phyloP scores from a whole-genome alignment of 257 asterid species.

The Solanum bukasovii region DNA sequence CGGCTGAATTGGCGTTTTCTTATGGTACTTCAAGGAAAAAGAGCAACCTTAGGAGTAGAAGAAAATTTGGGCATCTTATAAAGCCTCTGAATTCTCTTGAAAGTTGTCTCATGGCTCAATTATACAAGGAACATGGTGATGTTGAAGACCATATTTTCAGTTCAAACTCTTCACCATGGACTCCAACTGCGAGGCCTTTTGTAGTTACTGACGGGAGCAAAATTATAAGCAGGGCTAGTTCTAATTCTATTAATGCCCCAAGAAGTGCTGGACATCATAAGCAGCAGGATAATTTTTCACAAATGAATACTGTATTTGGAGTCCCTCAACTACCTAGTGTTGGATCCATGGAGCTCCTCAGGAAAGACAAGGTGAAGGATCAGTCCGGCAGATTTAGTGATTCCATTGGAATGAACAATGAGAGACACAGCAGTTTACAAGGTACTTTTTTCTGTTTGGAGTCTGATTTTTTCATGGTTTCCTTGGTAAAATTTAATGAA shows the following conservation, averaged over 20 bases:
- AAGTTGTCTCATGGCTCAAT: constrained; percentile 84
- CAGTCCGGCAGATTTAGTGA: constrained; percentile 7
- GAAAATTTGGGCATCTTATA: constrained; percentile 18
- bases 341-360: constrained; percentile 12
- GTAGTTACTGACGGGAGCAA: constrained; percentile 50
- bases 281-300: constrained; percentile 5
- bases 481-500: background rate
- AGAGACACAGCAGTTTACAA: constrained; percentile 20
- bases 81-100: constrained; percentile 62
- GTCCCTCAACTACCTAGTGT: constrained; percentile 47
- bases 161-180: constrained; percentile 13
- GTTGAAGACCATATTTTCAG: constrained; percentile 31
- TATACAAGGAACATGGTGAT: constrained; percentile 36
- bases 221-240: constrained; percentile 24
- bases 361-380: constrained; percentile 21
- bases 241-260: constrained; percentile 16
- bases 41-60: constrained; percentile 41
- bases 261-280: constrained; percentile 9
- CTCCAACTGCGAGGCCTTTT: constrained; percentile 40
- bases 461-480: constrained; percentile 42
- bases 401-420: constrained; percentile 6
- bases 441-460: constrained; percentile 19
- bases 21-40: constrained; percentile 34
- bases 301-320: constrained; percentile 20
- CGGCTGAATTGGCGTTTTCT: constrained; percentile 29